Evolutionary conservation across 805 yeast genomes (phyloP).

Genomic region (Diddensiella caesifluorescens): DNA sequence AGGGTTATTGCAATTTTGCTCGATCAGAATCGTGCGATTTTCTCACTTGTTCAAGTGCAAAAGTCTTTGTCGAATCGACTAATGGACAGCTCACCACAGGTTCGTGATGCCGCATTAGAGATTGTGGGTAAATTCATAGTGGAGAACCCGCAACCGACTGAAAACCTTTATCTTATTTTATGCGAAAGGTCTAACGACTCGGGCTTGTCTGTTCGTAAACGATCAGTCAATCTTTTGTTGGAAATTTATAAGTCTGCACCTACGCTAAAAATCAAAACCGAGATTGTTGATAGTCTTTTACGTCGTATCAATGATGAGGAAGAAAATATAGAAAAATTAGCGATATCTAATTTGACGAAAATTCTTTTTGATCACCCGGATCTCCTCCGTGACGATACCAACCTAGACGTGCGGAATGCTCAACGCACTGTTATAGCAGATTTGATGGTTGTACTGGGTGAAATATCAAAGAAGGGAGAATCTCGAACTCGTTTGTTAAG

Average conservation of each 20-base stretch:
- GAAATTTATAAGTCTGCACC: constrained; percentile 12
- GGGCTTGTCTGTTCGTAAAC: constrained; percentile 59
- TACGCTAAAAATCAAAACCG: constrained; percentile 31
- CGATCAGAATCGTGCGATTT: constrained; percentile 46
- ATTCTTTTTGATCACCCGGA: constrained; percentile 4
- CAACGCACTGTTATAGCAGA: not conserved
- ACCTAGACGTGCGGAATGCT: not conserved
- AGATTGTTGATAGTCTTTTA: constrained; percentile 48
- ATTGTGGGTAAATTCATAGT: constrained; percentile 48
- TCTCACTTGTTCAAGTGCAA: constrained; percentile 47
- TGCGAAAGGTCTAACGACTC: constrained; percentile 49
- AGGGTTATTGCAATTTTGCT: constrained; percentile 55
- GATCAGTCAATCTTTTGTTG: constrained; percentile 45
- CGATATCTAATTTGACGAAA: constrained; percentile 2
- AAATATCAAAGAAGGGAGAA: constrained; percentile 1
- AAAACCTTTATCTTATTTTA: constrained; percentile 46
- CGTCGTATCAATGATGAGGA: constrained; percentile 67
- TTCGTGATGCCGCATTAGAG: constrained; percentile 71
- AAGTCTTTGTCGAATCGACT: constrained; percentile 48
- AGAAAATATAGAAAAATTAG: constrained; percentile 37
- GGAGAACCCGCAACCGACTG: constrained; percentile 41
- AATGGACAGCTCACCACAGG: constrained; percentile 60
- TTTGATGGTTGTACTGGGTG: not conserved
- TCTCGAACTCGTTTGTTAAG: not conserved
- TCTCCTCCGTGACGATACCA: not conserved